phyloP scores from a whole-genome alignment of 2,329 filamentous ascomycete genomes.

The Massarina eburnea region DNA sequence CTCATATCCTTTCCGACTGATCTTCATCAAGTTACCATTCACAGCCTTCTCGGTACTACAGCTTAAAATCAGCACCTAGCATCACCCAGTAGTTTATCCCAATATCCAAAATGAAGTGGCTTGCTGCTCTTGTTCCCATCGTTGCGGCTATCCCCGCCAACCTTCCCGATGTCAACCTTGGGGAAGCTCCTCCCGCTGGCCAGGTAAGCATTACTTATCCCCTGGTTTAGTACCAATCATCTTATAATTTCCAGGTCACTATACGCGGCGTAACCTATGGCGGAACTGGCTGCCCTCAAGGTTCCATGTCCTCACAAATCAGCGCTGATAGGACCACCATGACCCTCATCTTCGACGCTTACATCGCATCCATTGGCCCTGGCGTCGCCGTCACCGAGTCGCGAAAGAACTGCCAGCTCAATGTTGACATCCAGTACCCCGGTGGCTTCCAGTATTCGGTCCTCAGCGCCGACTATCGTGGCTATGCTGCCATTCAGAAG shows the following conservation, averaged over 20 bases:
- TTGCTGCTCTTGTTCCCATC: slow-evolving; percentile 36
- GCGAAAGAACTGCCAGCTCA: slow-evolving; percentile 59
- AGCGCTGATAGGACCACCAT: slow-evolving; percentile 49
- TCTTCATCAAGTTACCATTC: slow-evolving; percentile 33
- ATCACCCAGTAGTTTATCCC: slow-evolving; percentile 14
- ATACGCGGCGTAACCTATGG: slow-evolving; percentile 50
- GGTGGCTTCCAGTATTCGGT: slow-evolving; percentile 57
- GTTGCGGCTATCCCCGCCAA: slow-evolving; percentile 30
- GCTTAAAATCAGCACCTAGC: slow-evolving; percentile 18
- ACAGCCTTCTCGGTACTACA: slow-evolving; percentile 19
- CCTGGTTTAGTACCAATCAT: slow-evolving; percentile 1
- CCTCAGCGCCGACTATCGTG: slow-evolving; percentile 56
- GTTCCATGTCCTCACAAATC: slow-evolving; percentile 47
- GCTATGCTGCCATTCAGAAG: slow-evolving; percentile 51
- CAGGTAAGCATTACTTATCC: slow-evolving; percentile 19
- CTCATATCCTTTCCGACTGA: slow-evolving; percentile 26
- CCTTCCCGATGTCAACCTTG: slow-evolving; percentile 19
- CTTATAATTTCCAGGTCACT: slow-evolving; percentile 37
- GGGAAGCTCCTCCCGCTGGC: slow-evolving; percentile 33
- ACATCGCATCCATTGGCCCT: slow-evolving; percentile 54
- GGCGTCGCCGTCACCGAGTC: slow-evolving; percentile 46
- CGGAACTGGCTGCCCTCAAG: slow-evolving; percentile 52
- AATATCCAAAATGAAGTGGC: slow-evolving; percentile 42
- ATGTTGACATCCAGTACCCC: slow-evolving; percentile 55
- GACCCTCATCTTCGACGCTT: slow-evolving; percentile 56